A percentile compares a stretch with the other conserved stretches of the same genome.
Evolutionary conservation across 1,139 yeast species (phyloP).

Genomic region (Yamadazyma epiphylla): DNA sequence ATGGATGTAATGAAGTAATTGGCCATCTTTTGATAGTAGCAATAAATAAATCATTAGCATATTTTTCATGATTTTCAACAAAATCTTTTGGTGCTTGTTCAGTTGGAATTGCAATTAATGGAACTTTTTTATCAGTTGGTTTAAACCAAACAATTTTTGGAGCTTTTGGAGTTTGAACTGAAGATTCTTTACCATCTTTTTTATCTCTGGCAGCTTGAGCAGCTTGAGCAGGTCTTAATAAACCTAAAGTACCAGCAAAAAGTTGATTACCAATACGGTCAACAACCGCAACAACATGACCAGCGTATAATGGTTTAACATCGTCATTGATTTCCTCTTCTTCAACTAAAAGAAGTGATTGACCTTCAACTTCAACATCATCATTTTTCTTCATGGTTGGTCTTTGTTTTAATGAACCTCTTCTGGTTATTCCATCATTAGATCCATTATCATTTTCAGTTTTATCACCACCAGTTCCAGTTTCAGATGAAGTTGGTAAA

Average conservation of each 20-base stretch:
- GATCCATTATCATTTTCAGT: constrained; percentile 17
- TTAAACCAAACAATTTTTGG: constrained; percentile 99
- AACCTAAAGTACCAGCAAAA: constrained; percentile 89
- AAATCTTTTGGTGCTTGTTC: constrained; percentile 97
- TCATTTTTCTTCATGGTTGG: constrained; percentile 98
- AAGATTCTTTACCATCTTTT: constrained; percentile 49
- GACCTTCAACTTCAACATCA: constrained; percentile 98
- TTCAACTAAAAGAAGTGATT: constrained; percentile 82
- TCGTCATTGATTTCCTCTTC: constrained; percentile 96
- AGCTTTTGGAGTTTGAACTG: constrained; percentile 48
- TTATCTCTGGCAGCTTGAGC: constrained; percentile 78
- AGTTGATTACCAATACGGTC: constrained; percentile 97
- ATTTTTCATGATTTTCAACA: constrained; percentile 84
- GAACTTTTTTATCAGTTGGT: constrained; percentile 96
- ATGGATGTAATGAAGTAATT: constrained; percentile 95
- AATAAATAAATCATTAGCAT: constrained; percentile 78
- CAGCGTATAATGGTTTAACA: constrained; percentile 90
- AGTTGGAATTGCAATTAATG: constrained; percentile 95
- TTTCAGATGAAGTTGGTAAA: constrained; percentile 27
- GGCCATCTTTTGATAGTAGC: constrained; percentile 99
- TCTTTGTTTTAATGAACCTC: constrained; percentile 89
- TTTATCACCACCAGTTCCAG: constrained; percentile 15
- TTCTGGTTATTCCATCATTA: constrained; percentile 54
- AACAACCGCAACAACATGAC: constrained; percentile 96
- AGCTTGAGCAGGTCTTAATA: constrained; percentile 94